Conservation (phyloP, 805 yeast genomes). For the Lipomyces starkeyi region DNA sequence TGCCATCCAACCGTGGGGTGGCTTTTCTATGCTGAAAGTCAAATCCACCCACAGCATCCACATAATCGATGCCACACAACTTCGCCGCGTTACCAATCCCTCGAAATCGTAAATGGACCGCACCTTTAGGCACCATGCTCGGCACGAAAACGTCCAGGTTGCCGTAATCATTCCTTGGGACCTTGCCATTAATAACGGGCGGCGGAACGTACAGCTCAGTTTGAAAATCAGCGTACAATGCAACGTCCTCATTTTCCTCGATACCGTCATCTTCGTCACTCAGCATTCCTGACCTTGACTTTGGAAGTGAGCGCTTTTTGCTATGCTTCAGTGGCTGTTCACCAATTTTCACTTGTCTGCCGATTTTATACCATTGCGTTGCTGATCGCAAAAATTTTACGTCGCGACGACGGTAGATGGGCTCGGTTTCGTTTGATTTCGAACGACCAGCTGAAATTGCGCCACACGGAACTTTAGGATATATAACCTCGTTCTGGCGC, state of each 20-base stretch:
- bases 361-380: slow-evolving; percentile 83
- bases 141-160: slow-evolving; percentile 81
- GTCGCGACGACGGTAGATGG: slow-evolving; percentile 65
- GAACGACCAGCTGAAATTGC: slow-evolving; percentile 53
- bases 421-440: slow-evolving; percentile 51
- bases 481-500: slow-evolving; percentile 70
- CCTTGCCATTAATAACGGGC: slow-evolving; percentile 65
- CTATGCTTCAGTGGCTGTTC: slow-evolving; percentile 64
- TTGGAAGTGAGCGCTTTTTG: slow-evolving; percentile 43
- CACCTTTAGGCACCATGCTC: slow-evolving; percentile 85
- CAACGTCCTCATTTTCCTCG: slow-evolving; percentile 56
- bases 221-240: slow-evolving; percentile 78
- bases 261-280: slow-evolving; percentile 42
- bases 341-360: slow-evolving; percentile 75
- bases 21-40: slow-evolving; percentile 63
- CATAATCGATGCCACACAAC: slow-evolving; percentile 73
- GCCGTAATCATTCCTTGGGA: slow-evolving; percentile 79
- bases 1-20: slow-evolving; percentile 73
- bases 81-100: slow-evolving; percentile 73
- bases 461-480: slow-evolving; percentile 76
- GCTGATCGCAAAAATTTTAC: slow-evolving; percentile 72
- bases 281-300: slow-evolving; percentile 39
- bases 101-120: slow-evolving; percentile 55
- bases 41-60: slow-evolving; percentile 86
- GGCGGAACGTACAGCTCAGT: slow-evolving; percentile 75